phyloP scores from a whole-genome alignment of 2,329 filamentous ascomycete species.

The Ascochyta lentis region DNA sequence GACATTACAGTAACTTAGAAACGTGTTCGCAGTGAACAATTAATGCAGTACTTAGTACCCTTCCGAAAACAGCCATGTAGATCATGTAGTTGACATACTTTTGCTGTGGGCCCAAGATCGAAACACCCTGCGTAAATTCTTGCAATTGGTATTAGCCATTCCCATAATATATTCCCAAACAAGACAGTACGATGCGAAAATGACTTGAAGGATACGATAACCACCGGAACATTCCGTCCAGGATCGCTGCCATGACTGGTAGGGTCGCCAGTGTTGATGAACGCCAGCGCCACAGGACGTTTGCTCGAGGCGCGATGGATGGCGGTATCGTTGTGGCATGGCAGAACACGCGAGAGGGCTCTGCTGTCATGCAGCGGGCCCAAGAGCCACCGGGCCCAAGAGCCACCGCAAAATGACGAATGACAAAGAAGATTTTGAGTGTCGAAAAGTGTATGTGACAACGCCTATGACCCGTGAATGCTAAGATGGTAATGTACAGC shows the following conservation, averaged over 20 bases:
- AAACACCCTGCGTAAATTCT: slow-evolving; percentile 13
- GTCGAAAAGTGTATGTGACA: slow-evolving; percentile 15
- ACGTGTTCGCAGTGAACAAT: slow-evolving; percentile 5
- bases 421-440: background rate
- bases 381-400: background rate
- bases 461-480: slow-evolving; percentile 18
- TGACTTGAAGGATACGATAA: background rate
- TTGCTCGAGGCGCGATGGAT: background rate
- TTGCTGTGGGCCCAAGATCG: slow-evolving; percentile 15
- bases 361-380: slow-evolving; percentile 1
- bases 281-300: background rate
- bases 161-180: slow-evolving; percentile 9
- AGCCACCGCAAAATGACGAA: background rate
- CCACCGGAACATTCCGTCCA: background rate
- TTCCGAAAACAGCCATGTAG: slow-evolving; percentile 9
- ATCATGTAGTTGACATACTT: slow-evolving; percentile 17
- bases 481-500: slow-evolving; percentile 18
- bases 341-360: slow-evolving; percentile 3
- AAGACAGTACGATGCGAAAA: slow-evolving; percentile 8
- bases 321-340: background rate
- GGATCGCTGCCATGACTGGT: background rate
- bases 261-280: background rate
- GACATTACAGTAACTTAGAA: slow-evolving; percentile 10
- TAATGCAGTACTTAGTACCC: background rate
- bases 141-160: slow-evolving; percentile 9